These are phyloP conservation scores for Pseudogymnoascus verrucosus DNA, from an alignment of 2,329 filamentous ascomycete genomes.

Conservation along the genomic window DNA sequence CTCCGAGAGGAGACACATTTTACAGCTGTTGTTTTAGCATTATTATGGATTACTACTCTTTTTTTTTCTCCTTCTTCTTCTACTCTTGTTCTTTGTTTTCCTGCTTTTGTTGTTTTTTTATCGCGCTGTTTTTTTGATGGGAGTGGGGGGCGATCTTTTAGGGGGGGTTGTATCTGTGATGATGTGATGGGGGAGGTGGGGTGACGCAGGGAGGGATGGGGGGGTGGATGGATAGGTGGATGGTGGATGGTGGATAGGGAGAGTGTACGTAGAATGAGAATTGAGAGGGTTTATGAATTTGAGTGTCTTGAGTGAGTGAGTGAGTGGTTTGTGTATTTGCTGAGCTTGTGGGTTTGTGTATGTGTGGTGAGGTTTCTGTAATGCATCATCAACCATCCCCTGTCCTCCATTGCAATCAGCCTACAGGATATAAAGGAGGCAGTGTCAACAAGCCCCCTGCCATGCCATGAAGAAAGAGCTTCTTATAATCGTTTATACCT, in stretches of 20 bases:
- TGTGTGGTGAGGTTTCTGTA: not conserved
- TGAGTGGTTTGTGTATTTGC: not conserved
- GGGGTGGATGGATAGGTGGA: not conserved
- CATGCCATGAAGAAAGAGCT: not conserved
- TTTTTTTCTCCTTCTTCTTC: not conserved
- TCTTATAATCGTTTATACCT: too few species aligned
- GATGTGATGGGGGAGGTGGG: not conserved
- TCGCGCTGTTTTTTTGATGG: not conserved
- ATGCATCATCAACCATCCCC: not conserved
- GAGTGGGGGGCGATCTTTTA: not conserved
- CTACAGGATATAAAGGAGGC: not conserved
- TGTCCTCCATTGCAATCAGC: not conserved
- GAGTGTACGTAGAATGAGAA: conserved; percentile 4
- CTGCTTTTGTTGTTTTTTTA: not conserved
- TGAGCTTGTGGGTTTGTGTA: not conserved
- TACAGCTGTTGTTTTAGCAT: not conserved
- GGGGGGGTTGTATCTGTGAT: not conserved
- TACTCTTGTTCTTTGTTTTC: not conserved
- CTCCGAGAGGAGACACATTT: not conserved
- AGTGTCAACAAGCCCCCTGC: not conserved
- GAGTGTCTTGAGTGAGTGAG: not conserved
- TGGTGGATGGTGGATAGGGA: not conserved
- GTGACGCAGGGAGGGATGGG: too few species aligned
- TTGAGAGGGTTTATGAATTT: not conserved
- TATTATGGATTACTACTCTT: not conserved